Conservation (phyloP, 192 early-diverging fungal genomes). For the Backusella westeae region DNA sequence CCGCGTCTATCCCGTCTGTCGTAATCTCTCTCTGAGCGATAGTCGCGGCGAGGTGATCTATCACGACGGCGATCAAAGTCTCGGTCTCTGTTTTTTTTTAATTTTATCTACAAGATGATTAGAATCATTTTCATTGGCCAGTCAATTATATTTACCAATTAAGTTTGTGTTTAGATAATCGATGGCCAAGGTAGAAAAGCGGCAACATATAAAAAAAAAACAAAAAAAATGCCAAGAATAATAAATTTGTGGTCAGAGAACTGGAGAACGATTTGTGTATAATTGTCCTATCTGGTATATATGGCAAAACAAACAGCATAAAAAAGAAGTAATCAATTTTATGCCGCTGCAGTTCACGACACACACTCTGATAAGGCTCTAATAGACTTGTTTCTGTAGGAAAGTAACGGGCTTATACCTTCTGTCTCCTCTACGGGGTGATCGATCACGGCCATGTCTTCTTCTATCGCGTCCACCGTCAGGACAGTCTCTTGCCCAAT, state of each 20-base stretch:
- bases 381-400: neutral
- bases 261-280: neutral
- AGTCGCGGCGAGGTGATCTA: slow-evolving; percentile 13
- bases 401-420: slow-evolving; percentile 18
- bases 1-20: neutral
- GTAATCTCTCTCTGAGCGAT: neutral
- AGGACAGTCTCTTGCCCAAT: slow-evolving; percentile 48
- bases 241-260: slow-evolving; percentile 11
- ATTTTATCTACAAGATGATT: neutral
- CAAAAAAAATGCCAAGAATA: slow-evolving; percentile 11
- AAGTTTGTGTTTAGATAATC: too few species aligned
- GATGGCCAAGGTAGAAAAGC: too few species aligned
- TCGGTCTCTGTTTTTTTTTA: neutral
- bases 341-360: neutral
- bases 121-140: too few species aligned
- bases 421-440: slow-evolving; percentile 20
- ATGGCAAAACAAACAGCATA: neutral
- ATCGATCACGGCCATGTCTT: slow-evolving; percentile 28
- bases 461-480: slow-evolving; percentile 12
- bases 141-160: too few species aligned
- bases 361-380: slow-evolving; percentile 20
- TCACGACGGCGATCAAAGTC: slow-evolving; percentile 13
- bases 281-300: neutral
- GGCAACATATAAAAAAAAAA: neutral
- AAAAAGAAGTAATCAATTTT: neutral